Evolutionary conservation across 176 grass and related monocot genomes (phyloP).

Genomic region (Carex myosuroides): DNA sequence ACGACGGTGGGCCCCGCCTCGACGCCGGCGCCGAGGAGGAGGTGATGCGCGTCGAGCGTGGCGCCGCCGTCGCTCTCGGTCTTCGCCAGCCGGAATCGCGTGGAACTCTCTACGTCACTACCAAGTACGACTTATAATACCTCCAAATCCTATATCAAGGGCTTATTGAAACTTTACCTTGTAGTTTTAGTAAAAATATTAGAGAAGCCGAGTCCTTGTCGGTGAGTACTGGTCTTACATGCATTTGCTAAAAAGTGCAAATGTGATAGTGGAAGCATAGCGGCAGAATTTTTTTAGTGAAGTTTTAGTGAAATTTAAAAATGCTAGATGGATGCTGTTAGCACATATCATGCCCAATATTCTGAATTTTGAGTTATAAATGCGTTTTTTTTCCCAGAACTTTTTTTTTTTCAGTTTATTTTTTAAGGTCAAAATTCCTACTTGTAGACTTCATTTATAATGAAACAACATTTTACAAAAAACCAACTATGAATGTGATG

Average conservation of each 20-base stretch:
- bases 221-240: neutral
- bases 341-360: neutral
- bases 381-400: neutral
- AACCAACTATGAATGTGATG: neutral
- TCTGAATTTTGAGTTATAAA: conserved; percentile 1
- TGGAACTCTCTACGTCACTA: conserved; percentile 80
- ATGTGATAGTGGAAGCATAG: neutral
- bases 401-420: neutral
- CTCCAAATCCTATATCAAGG: neutral
- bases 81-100: conserved; percentile 37
- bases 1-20: conserved; percentile 38
- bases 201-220: neutral
- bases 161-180: neutral
- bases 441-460: neutral
- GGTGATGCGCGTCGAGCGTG: conserved; percentile 49
- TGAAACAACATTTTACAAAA: neutral
- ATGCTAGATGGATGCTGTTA: neutral
- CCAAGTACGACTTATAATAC: conserved; percentile 26
- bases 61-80: conserved; percentile 47
- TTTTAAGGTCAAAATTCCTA: neutral
- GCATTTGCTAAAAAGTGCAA: neutral
- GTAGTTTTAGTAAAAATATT: neutral
- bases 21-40: conserved; percentile 60
- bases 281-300: neutral
- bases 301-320: neutral